Evolutionary conservation across 495 filamentous ascomycete genomes (phyloP), one percentile per base, ranked within the genome.

Genomic region (Cairneyella variabilis): DNA sequence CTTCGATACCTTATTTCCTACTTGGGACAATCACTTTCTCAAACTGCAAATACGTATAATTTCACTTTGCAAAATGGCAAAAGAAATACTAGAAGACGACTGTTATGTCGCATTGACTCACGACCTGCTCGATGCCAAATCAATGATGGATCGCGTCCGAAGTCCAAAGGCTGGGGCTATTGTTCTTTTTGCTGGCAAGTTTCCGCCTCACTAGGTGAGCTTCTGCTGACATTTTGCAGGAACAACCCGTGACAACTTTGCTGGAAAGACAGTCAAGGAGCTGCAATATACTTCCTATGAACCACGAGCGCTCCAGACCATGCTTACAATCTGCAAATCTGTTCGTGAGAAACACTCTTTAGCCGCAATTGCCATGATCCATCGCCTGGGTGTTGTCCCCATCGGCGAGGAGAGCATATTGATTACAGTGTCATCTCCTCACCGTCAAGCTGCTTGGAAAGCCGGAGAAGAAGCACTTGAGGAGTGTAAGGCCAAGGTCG

Each of bases 381-480:
- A 98, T 68, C 78, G 93, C n/a, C 75, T 98, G 7, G 93, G 93
- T 0, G 72, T 76, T 14, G 91, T 96, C 3, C 90, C 90, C 2
- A 82, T 98, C 34, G 83, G 82, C 5, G 91, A 97, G 68, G 91
- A 95, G 64, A 95, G 89, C 60, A 92, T 98, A 59, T 71, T 92
- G 54, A 90, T 98, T 66, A 89, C 90, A 8, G 89, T 97, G 12
- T 88, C 86, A 45, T 75, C 86, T 20, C 82, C 88, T 38, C 93
- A 98, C 76, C 78, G 93, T n/a, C 79, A 83, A 60, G 88, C 87
- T 38, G 93, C 89, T 32, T 98, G 91, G 91, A 71, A 72, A 58
- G 95, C 83, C 0, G 93, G 89, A 0, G 92, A 97, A 74, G 89
- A 92, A 72, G 85, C 90, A 34, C 71, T 98, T 59, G 92, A 97